Conservation (phyloP, 169 alveolate genomes). For the Plasmodium relictum region DNA sequence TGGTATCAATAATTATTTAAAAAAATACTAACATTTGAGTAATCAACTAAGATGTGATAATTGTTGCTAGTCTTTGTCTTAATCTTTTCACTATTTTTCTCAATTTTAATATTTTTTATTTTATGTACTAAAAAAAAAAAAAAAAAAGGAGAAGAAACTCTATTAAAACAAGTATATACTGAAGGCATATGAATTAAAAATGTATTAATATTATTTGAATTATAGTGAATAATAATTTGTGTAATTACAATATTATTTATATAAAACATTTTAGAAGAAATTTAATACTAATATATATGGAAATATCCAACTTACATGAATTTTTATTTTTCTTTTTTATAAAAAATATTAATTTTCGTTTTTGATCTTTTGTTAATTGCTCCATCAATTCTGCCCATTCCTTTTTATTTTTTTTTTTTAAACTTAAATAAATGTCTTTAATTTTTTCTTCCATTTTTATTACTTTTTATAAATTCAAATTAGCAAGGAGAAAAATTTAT, state of each 20-base stretch:
- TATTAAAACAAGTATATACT: background rate
- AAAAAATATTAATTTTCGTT: constrained; percentile 56
- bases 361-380: constrained; percentile 71
- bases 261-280: too few species aligned
- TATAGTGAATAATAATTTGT: background rate
- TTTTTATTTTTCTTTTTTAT: constrained; percentile 71
- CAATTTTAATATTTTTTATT: constrained; percentile 68
- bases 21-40: constrained; percentile 50
- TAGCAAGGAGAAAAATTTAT: too few species aligned
- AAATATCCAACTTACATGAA: constrained; percentile 53
- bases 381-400: constrained; percentile 77
- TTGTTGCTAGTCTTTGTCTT: constrained; percentile 23
- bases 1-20: background rate
- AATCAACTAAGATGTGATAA: constrained; percentile 52
- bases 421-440: constrained; percentile 51
- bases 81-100: constrained; percentile 36
- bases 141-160: constrained; percentile 1
- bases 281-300: background rate
- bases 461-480: too few species aligned
- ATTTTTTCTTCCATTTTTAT: constrained; percentile 68
- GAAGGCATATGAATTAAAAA: background rate
- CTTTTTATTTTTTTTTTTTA: constrained; percentile 62
- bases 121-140: constrained; percentile 33
- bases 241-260: too few species aligned
- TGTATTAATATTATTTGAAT: background rate